A percentile compares a stretch with the other conserved stretches of the same genome.
Conservation (phyloP, 2,329 filamentous ascomycete genomes). For the Botrytis fabae region DNA sequence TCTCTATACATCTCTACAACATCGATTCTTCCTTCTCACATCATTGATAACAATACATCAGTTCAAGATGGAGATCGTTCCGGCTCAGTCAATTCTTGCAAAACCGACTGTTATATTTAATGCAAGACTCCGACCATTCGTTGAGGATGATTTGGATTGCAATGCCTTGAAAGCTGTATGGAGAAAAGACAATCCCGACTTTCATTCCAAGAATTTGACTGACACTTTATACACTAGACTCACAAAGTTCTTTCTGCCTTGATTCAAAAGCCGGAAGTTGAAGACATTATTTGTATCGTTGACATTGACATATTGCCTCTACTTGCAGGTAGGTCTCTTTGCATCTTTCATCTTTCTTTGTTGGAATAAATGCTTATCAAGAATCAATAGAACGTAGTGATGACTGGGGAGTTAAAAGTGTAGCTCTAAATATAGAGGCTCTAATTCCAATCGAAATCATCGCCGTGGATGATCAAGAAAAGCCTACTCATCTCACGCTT, state of each 20-base stretch:
- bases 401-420: background rate
- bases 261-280: slow-evolving; percentile 4
- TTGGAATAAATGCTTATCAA: background rate
- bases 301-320: slow-evolving; percentile 10
- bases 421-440: background rate
- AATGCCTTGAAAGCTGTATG: background rate
- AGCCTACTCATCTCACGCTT: background rate
- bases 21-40: background rate
- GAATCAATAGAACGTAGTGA: background rate
- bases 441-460: slow-evolving; percentile 7
- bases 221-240: background rate
- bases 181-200: background rate
- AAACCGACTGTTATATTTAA: slow-evolving; percentile 12
- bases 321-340: background rate
- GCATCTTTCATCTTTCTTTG: background rate
- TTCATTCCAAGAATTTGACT: background rate
- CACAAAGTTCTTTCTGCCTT: background rate
- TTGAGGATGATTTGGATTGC: background rate
- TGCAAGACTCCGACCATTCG: background rate
- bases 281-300: background rate
- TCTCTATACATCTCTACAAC: background rate
- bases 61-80: background rate
- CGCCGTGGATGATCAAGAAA: background rate
- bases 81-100: background rate
- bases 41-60: background rate